Conservation (phyloP, 208 protist genomes). For the Leishmania tropica region DNA sequence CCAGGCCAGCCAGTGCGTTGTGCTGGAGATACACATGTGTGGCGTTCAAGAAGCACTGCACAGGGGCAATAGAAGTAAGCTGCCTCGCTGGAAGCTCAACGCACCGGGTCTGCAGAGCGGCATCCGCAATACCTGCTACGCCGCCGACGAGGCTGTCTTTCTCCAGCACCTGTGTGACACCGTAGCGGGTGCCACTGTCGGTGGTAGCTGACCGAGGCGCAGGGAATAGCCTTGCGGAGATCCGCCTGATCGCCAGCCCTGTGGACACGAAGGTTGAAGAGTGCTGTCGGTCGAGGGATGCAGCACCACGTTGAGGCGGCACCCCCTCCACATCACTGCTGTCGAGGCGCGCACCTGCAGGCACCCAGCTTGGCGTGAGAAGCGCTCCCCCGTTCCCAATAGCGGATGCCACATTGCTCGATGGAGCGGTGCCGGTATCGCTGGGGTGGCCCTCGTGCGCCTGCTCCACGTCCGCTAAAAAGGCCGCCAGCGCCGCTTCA, state of each 20-base stretch:
- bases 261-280: background rate
- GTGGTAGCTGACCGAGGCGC: background rate
- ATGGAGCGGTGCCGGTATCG: background rate
- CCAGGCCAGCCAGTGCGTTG: constrained; percentile 58
- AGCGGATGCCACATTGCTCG: background rate
- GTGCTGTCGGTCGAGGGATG: background rate
- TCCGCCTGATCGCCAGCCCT: background rate
- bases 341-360: background rate
- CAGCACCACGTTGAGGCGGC: background rate
- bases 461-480: background rate
- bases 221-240: background rate
- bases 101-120: constrained; percentile 48
- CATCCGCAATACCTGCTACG: constrained; percentile 63
- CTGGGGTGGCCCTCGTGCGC: background rate
- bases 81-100: constrained; percentile 53
- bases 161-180: constrained; percentile 42
- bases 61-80: constrained; percentile 35
- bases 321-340: background rate
- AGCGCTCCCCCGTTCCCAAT: background rate
- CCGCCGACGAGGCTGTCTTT: constrained; percentile 50
- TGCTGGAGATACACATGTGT: constrained; percentile 84
- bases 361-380: background rate
- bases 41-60: constrained; percentile 75
- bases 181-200: background rate
- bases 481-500: constrained; percentile 29